Conservation (phyloP, 768 basidiomycete genomes). For the Hygrocybe coccinea region DNA sequence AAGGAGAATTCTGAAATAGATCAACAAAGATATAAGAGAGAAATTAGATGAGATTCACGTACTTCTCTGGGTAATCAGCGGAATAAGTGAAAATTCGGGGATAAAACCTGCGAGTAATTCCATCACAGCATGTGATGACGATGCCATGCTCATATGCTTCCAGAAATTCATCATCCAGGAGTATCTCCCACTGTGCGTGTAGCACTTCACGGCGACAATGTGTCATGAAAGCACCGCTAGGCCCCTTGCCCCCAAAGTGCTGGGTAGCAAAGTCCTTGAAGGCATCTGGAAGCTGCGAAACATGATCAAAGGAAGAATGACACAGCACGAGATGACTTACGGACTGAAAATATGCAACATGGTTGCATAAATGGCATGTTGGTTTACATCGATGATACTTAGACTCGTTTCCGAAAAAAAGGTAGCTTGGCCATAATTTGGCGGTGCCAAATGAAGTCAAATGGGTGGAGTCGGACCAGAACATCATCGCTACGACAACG, state of each 20-base stretch:
- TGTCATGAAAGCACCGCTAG: background rate
- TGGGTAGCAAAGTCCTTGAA: slow-evolving; percentile 2
- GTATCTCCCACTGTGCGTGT: slow-evolving; percentile 1
- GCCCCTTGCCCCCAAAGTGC: background rate
- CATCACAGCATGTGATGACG: slow-evolving; percentile 7
- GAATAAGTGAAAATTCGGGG: slow-evolving; percentile 20
- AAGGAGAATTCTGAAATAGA: slow-evolving; percentile 20
- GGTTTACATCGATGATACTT: slow-evolving; percentile 37
- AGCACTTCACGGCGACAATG: slow-evolving; percentile 6
- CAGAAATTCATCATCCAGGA: slow-evolving; percentile 4
- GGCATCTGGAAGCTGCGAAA: slow-evolving; percentile 4
- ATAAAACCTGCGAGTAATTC: slow-evolving; percentile 18
- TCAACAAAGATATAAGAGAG: background rate
- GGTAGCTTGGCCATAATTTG: slow-evolving; percentile 40
- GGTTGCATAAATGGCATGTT: slow-evolving; percentile 20
- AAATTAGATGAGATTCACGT: background rate
- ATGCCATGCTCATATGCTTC: slow-evolving; percentile 6
- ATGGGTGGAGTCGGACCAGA: slow-evolving; percentile 31
- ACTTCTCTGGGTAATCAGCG: slow-evolving; percentile 26
- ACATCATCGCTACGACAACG: slow-evolving; percentile 22
- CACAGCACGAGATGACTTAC: too few relatives aligned
- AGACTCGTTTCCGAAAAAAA: slow-evolving; percentile 37
- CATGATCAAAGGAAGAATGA: background rate
- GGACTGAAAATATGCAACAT: slow-evolving; percentile 39
- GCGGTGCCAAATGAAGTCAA: slow-evolving; percentile 34